Percentiles rank a stretch among this genome's conserved stretches.
Evolutionary conservation across 139 green algal species (phyloP).

Genomic region (Tetraselmis striata): DNA sequence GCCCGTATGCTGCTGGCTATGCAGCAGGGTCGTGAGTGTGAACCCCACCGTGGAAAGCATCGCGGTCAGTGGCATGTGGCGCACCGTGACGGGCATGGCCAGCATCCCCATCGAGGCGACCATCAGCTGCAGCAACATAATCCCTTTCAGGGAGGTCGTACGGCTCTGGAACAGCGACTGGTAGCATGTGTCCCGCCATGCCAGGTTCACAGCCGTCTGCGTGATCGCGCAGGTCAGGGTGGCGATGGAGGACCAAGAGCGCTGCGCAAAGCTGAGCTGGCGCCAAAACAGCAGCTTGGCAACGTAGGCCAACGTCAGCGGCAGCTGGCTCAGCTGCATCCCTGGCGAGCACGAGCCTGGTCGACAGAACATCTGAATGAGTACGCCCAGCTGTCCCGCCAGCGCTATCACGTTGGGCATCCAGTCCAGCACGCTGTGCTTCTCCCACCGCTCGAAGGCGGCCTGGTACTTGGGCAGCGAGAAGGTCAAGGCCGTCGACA

Average conservation of each 20-base stretch:
- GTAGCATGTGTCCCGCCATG: not conserved
- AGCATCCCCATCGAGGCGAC: not conserved
- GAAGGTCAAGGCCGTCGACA: not conserved
- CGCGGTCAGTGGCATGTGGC: not conserved
- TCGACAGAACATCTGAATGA: not conserved
- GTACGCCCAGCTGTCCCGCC: not conserved
- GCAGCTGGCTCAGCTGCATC: not conserved
- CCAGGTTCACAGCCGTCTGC: not conserved
- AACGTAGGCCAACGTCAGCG: not conserved
- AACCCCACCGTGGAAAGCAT: too few species aligned
- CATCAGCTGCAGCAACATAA: not conserved
- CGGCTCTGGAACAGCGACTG: not conserved
- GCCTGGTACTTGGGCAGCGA: not conserved
- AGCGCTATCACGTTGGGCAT: not conserved
- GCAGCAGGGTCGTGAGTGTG: too few species aligned
- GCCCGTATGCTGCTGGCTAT: too few species aligned
- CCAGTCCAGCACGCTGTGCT: not conserved
- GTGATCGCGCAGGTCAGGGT: not conserved
- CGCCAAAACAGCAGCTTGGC: not conserved
- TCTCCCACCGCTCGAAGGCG: not conserved
- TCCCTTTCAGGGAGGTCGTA: not conserved
- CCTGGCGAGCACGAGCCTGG: not conserved
- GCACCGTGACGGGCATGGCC: not conserved
- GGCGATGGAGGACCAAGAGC: not conserved
- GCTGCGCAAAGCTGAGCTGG: not conserved